Base-by-base conservation (phyloP, 306 rosid species). In the Prunus dulcis region DNA sequence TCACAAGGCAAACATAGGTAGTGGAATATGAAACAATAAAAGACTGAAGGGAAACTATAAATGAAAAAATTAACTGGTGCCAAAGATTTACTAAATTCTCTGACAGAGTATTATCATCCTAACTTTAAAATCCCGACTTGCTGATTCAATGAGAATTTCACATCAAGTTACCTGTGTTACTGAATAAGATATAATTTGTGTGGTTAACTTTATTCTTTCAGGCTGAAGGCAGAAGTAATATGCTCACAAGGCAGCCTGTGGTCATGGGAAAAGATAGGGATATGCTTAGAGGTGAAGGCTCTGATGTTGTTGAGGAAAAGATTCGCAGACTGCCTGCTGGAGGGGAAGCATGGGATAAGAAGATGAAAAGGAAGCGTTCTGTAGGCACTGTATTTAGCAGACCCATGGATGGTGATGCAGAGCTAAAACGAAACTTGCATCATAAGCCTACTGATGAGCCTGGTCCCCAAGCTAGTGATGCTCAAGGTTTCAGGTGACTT, bases 361-460 rank as follows among this genome's bases (percentile, higher is more conserved):
- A 90, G 83, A 85, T 86, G 83, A 90, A 82, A 90, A 88, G 96
- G 81, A 89, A 88, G 79, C 94, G 93, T 64, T 88, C 96, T 77
- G 82, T 87, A 80, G 86, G 91, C 10, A 69, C 86, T 15, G 88
- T 73, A 78, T 80, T 80, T 74, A 74, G 83, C 58, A 82, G 97
- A 86, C 81, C 91, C 53, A 64, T 77, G 63, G 94, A 90, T 45
- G 89, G 81, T 74, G 97, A 93, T 72, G 88, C 85, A 74, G 96
- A 88, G 84, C 79, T 69, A 32, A 93, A 90, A 76, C 86, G 85
- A 47, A 85, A 57, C 76, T 83, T 78, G 90, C 85, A 78, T 79
- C 87, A 80, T 76, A 93, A 89, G 88, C 87, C 76, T 78, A 74
- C 86, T 75, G 90, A 88, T 72, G 96, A 86, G 71, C 55, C 85